These are phyloP conservation scores for Purpureocillium lavendulum DNA, from an alignment of 2,329 filamentous ascomycete genomes.

Conservation along the genomic window DNA sequence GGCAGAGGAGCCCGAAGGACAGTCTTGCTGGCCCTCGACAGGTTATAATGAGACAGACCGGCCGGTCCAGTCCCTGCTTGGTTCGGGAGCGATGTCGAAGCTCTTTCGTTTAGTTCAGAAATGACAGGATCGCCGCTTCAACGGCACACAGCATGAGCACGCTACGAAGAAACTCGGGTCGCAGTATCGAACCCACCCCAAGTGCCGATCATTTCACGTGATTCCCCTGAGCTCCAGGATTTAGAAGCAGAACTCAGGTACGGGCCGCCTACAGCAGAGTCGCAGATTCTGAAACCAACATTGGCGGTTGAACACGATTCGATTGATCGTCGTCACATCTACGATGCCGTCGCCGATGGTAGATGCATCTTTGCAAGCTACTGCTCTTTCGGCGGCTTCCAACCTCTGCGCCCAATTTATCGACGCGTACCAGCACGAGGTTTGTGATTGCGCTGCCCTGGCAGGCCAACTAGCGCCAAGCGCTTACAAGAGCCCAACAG, in stretches of 20 bases:
- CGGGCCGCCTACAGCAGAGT: too few species aligned
- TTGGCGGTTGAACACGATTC: too few species aligned
- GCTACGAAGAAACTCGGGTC: too few species aligned
- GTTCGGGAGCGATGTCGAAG: too few species aligned
- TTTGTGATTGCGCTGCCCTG: conserved; percentile 12
- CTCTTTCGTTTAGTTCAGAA: too few species aligned
- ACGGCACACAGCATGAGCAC: too few species aligned
- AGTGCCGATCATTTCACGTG: background rate
- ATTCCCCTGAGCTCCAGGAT: too few species aligned
- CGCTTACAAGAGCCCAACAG: conserved; percentile 5
- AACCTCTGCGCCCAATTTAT: conserved; percentile 48
- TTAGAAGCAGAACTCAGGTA: too few species aligned
- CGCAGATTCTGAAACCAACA: too few species aligned
- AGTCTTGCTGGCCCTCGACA: conserved; percentile 3
- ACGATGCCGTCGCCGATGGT: conserved; percentile 41
- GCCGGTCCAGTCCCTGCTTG: too few species aligned
- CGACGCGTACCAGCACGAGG: conserved; percentile 36
- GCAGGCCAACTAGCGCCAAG: background rate
- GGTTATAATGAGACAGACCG: too few species aligned
- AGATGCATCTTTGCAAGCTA: conserved; percentile 44
- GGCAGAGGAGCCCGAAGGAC: conserved; percentile 4
- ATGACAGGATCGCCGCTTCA: too few species aligned
- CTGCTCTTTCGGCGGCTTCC: conserved; percentile 40
- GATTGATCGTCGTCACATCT: background rate
- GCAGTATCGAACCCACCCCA: background rate